phyloP scores from a whole-genome alignment of 2,329 filamentous ascomycete species.

The Xylariaceae sp. region DNA sequence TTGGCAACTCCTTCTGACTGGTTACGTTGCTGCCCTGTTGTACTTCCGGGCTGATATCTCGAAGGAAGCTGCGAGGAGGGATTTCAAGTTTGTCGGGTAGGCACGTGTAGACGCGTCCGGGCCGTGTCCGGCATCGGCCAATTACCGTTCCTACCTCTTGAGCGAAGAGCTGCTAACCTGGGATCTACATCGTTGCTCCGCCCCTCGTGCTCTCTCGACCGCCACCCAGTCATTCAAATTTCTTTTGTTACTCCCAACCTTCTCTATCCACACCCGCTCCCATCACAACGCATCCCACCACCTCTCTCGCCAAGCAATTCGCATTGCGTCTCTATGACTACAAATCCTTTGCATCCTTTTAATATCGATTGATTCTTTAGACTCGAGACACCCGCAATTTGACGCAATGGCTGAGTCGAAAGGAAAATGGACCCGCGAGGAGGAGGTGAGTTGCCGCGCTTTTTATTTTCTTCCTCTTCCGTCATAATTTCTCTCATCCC shows the following conservation, averaged over 20 bases:
- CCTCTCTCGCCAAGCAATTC: background rate
- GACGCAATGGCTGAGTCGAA: background rate
- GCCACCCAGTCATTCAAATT: background rate
- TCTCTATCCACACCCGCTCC: background rate
- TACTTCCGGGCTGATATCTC: background rate
- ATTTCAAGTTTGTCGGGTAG: background rate
- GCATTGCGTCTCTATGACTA: background rate
- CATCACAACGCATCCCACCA: background rate
- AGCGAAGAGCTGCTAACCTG: background rate
- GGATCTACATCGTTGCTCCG: background rate
- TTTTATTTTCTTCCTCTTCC: background rate
- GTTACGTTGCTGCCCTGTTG: background rate
- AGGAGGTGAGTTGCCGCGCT: background rate
- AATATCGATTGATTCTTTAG: background rate
- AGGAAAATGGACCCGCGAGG: background rate
- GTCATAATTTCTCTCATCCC: background rate
- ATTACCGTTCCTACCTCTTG: background rate
- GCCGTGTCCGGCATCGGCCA: background rate
- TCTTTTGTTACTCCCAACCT: background rate
- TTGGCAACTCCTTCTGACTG: background rate
- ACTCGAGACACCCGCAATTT: background rate
- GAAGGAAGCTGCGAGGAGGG: too few species aligned
- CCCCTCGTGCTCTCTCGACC: background rate
- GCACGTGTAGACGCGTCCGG: background rate
- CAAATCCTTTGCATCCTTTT: background rate